phyloP scores from a whole-genome alignment of 495 filamentous ascomycete genomes.

The Penicillium odoratum region DNA sequence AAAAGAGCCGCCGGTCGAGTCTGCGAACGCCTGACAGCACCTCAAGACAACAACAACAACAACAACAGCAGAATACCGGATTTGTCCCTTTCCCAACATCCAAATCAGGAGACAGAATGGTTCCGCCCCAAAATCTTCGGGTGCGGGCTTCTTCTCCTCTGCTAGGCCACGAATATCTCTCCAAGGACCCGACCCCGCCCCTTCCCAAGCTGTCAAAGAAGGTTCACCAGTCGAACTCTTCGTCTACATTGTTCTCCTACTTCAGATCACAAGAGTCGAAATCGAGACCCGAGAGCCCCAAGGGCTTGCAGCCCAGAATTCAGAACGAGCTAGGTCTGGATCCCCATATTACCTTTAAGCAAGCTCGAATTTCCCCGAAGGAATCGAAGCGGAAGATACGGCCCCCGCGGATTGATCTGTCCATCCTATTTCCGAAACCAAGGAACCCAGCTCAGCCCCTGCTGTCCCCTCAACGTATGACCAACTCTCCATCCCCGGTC shows the following conservation, averaged over 20 bases:
- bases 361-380: constrained; percentile 27
- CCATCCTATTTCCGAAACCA: constrained; percentile 49
- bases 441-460: constrained; percentile 32
- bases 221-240: constrained; percentile 39
- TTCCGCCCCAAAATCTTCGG: constrained; percentile 35
- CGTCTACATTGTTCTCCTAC: constrained; percentile 37
- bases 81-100: constrained; percentile 30
- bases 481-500: constrained; percentile 44
- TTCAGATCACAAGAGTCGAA: constrained; percentile 36
- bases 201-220: constrained; percentile 32
- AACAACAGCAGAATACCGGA: constrained; percentile 15
- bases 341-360: constrained; percentile 26
- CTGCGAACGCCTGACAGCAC: constrained; percentile 32
- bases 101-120: constrained; percentile 15
- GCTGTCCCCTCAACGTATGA: constrained; percentile 48
- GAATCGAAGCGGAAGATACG: constrained; percentile 45
- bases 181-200: constrained; percentile 26
- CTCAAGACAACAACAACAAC: constrained; percentile 12
- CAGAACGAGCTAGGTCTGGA: constrained; percentile 26
- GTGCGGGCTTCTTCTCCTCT: constrained; percentile 48
- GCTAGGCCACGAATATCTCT: constrained; percentile 39
- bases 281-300: constrained; percentile 14
- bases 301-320: constrained; percentile 25
- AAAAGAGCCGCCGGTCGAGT: constrained; percentile 27
- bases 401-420: constrained; percentile 46